Evolutionary conservation across 495 filamentous ascomycete species (phyloP).

Genomic region (Penicillium daleae): DNA sequence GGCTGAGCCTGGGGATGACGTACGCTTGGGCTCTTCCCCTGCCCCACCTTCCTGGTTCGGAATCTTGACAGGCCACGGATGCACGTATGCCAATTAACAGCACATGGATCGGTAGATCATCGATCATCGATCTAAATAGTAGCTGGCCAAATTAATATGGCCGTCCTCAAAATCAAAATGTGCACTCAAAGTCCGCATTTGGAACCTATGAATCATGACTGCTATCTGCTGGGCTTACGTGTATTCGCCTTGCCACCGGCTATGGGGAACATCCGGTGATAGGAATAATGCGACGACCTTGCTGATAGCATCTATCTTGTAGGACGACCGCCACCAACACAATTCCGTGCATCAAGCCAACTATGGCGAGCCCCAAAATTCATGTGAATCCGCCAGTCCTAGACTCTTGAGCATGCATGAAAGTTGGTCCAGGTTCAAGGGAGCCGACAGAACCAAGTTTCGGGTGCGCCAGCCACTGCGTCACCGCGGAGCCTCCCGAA

Average conservation of each 20-base stretch:
- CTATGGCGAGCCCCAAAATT: neutral
- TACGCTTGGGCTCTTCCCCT: neutral
- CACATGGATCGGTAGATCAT: neutral
- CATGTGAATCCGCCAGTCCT: neutral
- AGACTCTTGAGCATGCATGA: neutral
- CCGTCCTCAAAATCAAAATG: no score
- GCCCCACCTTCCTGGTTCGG: neutral
- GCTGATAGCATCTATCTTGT: neutral
- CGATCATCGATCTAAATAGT: neutral
- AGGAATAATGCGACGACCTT: neutral
- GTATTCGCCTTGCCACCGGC: neutral
- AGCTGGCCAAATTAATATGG: no score
- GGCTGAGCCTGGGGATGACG: neutral
- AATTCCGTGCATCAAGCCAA: neutral
- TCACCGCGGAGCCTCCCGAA: constrained; percentile 7
- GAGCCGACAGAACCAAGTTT: constrained; percentile 8
- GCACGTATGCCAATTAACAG: neutral
- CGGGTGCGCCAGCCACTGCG: neutral
- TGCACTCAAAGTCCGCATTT: neutral
- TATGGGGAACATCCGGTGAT: neutral
- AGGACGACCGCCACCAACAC: neutral
- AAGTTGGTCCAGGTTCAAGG: neutral
- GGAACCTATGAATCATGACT: neutral
- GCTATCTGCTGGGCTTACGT: neutral
- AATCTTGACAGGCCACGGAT: neutral